Conservation (phyloP, 129 eudicot species). For the Daucus carota region DNA sequence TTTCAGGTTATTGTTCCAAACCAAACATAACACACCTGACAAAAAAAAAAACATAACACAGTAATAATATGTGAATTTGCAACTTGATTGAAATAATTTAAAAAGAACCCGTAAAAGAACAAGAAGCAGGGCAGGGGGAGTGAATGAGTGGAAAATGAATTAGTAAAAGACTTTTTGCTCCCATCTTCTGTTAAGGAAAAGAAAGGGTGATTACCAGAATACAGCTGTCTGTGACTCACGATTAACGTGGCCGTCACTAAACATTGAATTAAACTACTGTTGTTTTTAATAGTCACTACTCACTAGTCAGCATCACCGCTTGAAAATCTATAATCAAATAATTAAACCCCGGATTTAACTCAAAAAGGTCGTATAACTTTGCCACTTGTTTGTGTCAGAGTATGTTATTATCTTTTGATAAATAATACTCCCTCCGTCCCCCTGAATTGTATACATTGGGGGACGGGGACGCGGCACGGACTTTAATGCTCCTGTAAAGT, state of each 20-base stretch:
- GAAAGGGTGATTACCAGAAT: not conserved
- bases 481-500: too few species aligned
- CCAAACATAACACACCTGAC: too few species aligned
- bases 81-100: too few species aligned
- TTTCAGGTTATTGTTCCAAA: too few species aligned
- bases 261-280: not conserved
- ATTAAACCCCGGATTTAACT: not conserved
- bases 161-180: not conserved
- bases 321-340: not conserved
- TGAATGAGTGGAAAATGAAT: not conserved
- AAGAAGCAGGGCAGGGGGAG: not conserved
- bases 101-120: too few species aligned
- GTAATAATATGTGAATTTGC: too few species aligned
- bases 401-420: too few species aligned
- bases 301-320: not conserved
- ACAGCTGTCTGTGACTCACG: not conserved
- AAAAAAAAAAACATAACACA: too few species aligned
- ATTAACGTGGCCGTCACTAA: not conserved
- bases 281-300: too few species aligned
- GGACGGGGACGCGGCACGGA: too few species aligned
- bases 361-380: not conserved
- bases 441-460: too few species aligned
- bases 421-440: too few species aligned
- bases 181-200: not conserved
- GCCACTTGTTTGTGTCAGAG: not conserved